A percentile compares a stretch with the other conserved stretches of the same genome.
These are phyloP conservation scores for Eucalyptus sp. DNA, from an alignment of 345 rosid genomes.

Conservation along the genomic window DNA sequence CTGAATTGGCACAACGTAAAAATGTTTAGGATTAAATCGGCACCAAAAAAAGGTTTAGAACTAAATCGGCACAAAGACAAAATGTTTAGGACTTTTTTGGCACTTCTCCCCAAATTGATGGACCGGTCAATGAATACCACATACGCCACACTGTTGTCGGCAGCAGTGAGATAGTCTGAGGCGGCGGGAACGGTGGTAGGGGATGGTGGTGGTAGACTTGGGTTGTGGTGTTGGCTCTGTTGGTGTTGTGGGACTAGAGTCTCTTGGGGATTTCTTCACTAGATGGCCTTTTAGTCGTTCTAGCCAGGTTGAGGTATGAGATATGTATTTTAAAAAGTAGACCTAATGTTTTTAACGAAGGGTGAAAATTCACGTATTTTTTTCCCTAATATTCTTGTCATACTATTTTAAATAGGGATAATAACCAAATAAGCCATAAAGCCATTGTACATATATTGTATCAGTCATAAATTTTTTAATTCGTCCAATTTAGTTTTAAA, in stretches of 20 bases:
- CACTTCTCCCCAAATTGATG: too few relatives aligned
- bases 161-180: background rate
- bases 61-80: too few relatives aligned
- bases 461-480: background rate
- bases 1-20: too few relatives aligned
- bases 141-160: background rate
- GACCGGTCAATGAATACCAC: too few relatives aligned
- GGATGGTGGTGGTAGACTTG: background rate
- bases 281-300: background rate
- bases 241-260: background rate
- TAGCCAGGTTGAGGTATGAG: background rate
- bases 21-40: too few relatives aligned
- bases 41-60: too few relatives aligned
- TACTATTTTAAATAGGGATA: background rate
- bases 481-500: background rate
- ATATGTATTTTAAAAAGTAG: background rate
- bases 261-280: background rate
- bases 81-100: too few relatives aligned
- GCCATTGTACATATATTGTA: too few relatives aligned
- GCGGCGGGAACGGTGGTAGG: background rate
- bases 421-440: background rate
- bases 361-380: background rate
- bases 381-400: background rate
- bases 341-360: background rate
- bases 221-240: background rate